These are phyloP conservation scores for Annulohypoxylon bovei DNA, from an alignment of 495 filamentous ascomycete species.

Conservation along the genomic window DNA sequence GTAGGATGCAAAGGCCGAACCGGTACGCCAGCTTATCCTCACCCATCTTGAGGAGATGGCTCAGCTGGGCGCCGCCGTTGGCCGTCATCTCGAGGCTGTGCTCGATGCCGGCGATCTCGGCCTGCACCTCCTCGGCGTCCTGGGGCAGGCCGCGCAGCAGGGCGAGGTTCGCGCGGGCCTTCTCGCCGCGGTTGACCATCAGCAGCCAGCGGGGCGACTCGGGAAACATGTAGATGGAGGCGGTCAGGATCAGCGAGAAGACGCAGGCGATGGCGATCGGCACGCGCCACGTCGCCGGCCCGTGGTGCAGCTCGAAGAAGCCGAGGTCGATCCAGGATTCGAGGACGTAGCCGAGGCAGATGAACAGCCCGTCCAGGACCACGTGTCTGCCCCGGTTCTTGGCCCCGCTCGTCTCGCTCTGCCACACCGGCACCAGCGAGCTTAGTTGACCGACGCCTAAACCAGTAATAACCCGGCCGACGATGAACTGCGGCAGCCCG, in stretches of 20 bases:
- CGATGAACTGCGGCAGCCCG: slow-evolving; percentile 58
- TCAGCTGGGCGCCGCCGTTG: slow-evolving; percentile 23
- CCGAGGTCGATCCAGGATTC: slow-evolving; percentile 57
- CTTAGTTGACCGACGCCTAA: slow-evolving; percentile 62
- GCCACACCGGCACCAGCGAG: slow-evolving; percentile 64
- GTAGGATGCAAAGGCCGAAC: slow-evolving; percentile 47
- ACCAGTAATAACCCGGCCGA: slow-evolving; percentile 60
- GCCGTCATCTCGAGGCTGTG: slow-evolving; percentile 49
- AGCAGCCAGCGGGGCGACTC: slow-evolving; percentile 61
- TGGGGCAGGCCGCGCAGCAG: slow-evolving; percentile 42
- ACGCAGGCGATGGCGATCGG: slow-evolving; percentile 37
- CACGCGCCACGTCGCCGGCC: slow-evolving; percentile 39
- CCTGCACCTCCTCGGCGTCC: slow-evolving; percentile 41
- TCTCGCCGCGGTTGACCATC: slow-evolving; percentile 55
- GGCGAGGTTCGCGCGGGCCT: slow-evolving; percentile 53
- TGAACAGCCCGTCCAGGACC: slow-evolving; percentile 59
- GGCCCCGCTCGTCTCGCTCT: slow-evolving; percentile 57
- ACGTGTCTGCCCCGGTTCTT: slow-evolving; percentile 58
- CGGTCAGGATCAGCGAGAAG: slow-evolving; percentile 36
- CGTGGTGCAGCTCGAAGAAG: slow-evolving; percentile 44
- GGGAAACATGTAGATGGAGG: slow-evolving; percentile 54
- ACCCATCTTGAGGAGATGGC: slow-evolving; percentile 39
- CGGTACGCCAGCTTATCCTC: slow-evolving; percentile 44
- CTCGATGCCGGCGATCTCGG: slow-evolving; percentile 50
- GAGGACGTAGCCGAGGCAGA: slow-evolving; percentile 56